phyloP scores from a whole-genome alignment of 441 rosid species.

The Mallotus repandus region DNA sequence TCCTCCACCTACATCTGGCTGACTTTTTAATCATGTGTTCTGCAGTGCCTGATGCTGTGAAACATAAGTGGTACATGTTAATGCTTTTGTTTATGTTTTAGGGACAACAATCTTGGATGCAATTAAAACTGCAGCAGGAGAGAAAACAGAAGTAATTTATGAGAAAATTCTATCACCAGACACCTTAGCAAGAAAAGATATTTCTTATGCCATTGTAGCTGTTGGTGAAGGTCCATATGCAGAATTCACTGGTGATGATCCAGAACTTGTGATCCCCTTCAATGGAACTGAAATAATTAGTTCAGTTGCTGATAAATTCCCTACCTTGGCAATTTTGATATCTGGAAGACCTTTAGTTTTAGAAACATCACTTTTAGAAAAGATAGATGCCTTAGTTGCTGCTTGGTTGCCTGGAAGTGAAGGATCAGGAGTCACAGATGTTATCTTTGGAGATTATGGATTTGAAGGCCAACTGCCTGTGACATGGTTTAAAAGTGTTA shows the following conservation, averaged over 20 bases:
- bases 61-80: slow-evolving; percentile 2
- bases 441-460: slow-evolving; percentile 65
- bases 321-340: slow-evolving; percentile 61
- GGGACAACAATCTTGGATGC: slow-evolving; percentile 92
- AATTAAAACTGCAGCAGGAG: slow-evolving; percentile 59
- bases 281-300: slow-evolving; percentile 53
- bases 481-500: slow-evolving; percentile 62
- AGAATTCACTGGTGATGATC: slow-evolving; percentile 57
- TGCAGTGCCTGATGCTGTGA: not conserved
- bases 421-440: slow-evolving; percentile 71
- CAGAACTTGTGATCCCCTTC: slow-evolving; percentile 57
- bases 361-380: slow-evolving; percentile 50
- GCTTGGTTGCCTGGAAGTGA: slow-evolving; percentile 97
- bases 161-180: slow-evolving; percentile 59
- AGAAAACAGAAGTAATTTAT: slow-evolving; percentile 59
- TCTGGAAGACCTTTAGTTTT: slow-evolving; percentile 77
- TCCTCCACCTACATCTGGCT: not conserved
- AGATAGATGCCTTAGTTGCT: slow-evolving; percentile 61
- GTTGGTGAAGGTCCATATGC: slow-evolving; percentile 90
- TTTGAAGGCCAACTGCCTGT: slow-evolving; percentile 72
- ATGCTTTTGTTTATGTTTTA: slow-evolving; percentile 27
- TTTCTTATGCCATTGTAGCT: slow-evolving; percentile 70
- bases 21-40: not conserved
- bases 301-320: slow-evolving; percentile 56
- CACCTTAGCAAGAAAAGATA: slow-evolving; percentile 46